These are phyloP conservation scores for Cladophialophora exuberans DNA, from an alignment of 2,329 filamentous ascomycete genomes.

Conservation along the genomic window DNA sequence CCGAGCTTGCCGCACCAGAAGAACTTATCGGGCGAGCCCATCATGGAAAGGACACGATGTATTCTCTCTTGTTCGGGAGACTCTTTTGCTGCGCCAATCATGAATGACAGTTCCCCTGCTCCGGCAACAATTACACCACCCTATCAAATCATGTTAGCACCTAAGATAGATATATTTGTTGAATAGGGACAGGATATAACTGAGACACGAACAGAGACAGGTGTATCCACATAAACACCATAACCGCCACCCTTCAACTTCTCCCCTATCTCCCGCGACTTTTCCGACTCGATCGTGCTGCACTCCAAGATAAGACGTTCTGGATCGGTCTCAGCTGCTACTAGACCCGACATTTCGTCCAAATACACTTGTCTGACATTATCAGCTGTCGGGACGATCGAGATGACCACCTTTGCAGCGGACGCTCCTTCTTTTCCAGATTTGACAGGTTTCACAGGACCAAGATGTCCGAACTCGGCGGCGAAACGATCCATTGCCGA, in stretches of 20 bases:
- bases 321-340: neutral
- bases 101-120: conserved; percentile 11
- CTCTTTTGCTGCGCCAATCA: neutral
- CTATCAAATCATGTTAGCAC: too few species aligned
- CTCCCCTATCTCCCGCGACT: neutral
- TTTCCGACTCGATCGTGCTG: conserved; percentile 9
- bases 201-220: conserved; percentile 3
- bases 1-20: neutral
- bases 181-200: neutral
- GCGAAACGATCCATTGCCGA: conserved; percentile 24
- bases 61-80: neutral
- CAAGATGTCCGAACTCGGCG: neutral
- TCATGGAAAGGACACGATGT: neutral
- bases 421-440: conserved; percentile 1
- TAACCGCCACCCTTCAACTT: neutral
- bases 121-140: conserved; percentile 11
- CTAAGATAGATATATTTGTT: too few species aligned
- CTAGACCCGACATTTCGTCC: neutral
- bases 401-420: neutral
- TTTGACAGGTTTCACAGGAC: neutral
- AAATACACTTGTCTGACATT: conserved; percentile 11
- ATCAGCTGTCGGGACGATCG: conserved; percentile 4
- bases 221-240: conserved; percentile 12
- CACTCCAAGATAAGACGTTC: conserved; percentile 12
- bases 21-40: neutral